Evolutionary conservation across 164 flowering plant species (phyloP), one percentile per base, ranked within the genome.

Genomic region (Sedum album): DNA sequence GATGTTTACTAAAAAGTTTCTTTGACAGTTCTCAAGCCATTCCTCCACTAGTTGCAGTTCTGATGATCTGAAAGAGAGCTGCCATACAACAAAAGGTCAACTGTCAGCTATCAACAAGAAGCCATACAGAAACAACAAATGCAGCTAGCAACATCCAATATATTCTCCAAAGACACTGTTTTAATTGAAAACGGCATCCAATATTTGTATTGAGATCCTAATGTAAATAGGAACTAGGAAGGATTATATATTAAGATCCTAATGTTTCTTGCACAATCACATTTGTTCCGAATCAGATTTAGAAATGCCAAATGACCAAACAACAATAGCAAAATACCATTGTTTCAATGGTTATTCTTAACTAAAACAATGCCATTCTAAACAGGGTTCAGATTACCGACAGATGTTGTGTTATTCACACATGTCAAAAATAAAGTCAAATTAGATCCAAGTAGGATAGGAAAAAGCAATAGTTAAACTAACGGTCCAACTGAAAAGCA

Each of bases 31-130:
- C 35, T 65, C 48, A 65, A 41, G 46, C 30, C 67, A 65, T 38
- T 17, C 46, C 67, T 5, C 67, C 67, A 42, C 67, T 65, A 4
- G 67, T 65, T 25, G 67, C 67, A 17, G 67, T 65, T 65, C 67
- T 65, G 67, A 65, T 65, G 42, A 65, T 65, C 67, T 65, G 67
- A 38, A 65, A 65, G 7, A 65, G 67, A 65, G 42, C 67, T 65
- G 67, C 67, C 26, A 38, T 5, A 20, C 6, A 31, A 31, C 1
- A 64, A n/a, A 33, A n/a, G 5, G 1, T 5, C 1, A 36, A 1
- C 26, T n/a, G 15, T 55, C 31, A 55, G 31, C 21, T 21, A 51
- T 17, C n/a, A 44, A 44, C 11, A 14, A 11, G 15, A 44, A 17
- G 48, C 4, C 11, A 15, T 44, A 4, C 46, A 44, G n/a, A 44